These are phyloP conservation scores for slime mould (Dictyostelium discoideum) DNA, from an alignment of 78 protist species.

Conservation along the genomic window dicty_2.7 NC_007089.4:4386501-4387000, in stretches of 20 bases:
- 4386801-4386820: not conserved
- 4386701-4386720: conserved; percentile 53
- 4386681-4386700: conserved; percentile 55
- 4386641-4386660: not conserved
- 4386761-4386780: not conserved
- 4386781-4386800: not conserved
- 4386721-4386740: conserved; percentile 26
- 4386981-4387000: conserved; percentile 62
- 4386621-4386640: not conserved
- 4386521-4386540: not conserved
- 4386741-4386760: conserved; percentile 3
- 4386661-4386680: conserved; percentile 24
- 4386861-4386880: not conserved
- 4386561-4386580: conserved; percentile 37
- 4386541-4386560: conserved; percentile 6
- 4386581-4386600: not conserved
- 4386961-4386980: conserved; percentile 53
- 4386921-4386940: conserved; percentile 46
- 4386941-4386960: conserved; percentile 54
- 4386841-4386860: not conserved
- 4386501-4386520: conserved; percentile 48
- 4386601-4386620: conserved; percentile 27
- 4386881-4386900: not conserved
- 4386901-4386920: not conserved
- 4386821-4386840: conserved; percentile 11